phyloP scores from a whole-genome alignment of 345 rosid species.

The Hibiscus tridactylites region DNA sequence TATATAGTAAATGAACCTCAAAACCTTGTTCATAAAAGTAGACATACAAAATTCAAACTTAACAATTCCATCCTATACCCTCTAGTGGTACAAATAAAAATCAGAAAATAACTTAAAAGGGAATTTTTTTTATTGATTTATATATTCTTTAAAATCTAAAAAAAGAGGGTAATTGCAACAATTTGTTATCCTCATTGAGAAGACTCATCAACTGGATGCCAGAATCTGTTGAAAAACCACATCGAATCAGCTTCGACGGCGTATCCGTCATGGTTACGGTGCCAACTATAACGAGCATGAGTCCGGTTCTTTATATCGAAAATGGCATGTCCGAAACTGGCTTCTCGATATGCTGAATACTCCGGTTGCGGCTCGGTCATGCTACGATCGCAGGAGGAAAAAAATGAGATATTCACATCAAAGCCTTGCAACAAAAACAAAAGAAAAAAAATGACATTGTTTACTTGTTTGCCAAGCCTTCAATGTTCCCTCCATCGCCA shows the following conservation, averaged over 20 bases:
- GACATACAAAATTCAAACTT: too few species aligned
- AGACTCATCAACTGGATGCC: constrained; percentile 50
- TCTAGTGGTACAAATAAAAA: background rate
- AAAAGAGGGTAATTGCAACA: background rate
- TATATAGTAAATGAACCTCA: too few species aligned
- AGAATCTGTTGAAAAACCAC: constrained; percentile 75
- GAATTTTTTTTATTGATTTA: background rate
- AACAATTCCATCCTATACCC: background rate
- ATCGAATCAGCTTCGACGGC: constrained; percentile 72
- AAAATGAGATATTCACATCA: background rate
- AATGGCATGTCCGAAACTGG: constrained; percentile 84
- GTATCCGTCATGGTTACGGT: constrained; percentile 75
- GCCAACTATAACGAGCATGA: constrained; percentile 78
- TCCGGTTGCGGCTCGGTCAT: constrained; percentile 32
- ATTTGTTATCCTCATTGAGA: background rate
- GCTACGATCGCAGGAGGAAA: background rate
- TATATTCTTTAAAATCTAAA: background rate
- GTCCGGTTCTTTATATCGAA: constrained; percentile 76
- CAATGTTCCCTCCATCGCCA: background rate
- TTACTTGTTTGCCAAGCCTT: background rate
- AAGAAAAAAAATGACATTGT: background rate
- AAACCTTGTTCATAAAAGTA: background rate
- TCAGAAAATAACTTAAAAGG: background rate
- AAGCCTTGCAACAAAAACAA: background rate
- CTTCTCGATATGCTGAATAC: constrained; percentile 85